phyloP scores from a whole-genome alignment of 176 grass and related monocot genomes.

The Thalia dealbata region DNA sequence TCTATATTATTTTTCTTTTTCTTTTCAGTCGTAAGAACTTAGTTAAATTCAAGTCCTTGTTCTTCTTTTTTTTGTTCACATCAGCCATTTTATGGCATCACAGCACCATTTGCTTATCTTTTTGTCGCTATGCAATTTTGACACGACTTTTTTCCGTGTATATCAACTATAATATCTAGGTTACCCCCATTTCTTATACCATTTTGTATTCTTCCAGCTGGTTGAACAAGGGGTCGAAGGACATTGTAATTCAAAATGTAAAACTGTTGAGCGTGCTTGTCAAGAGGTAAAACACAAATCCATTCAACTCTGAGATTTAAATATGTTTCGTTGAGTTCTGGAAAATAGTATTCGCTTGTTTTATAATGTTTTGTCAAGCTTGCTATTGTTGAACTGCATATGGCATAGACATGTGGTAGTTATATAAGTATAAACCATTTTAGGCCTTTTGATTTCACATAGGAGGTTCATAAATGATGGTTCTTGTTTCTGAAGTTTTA shows the following conservation, averaged over 20 bases:
- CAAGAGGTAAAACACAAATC: conserved; percentile 53
- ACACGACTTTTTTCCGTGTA: neutral
- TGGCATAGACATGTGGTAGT: no score
- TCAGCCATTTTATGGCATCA: neutral
- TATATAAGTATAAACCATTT: neutral
- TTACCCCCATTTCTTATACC: neutral
- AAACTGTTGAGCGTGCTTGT: conserved; percentile 87
- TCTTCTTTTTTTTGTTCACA: neutral
- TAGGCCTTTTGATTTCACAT: neutral
- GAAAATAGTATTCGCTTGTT: neutral
- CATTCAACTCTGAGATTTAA: neutral
- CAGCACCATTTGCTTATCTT: neutral
- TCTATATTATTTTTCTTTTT: neutral
- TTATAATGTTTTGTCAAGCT: neutral
- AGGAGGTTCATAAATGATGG: neutral
- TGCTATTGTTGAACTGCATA: neutral
- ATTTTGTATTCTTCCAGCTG: conserved; percentile 35
- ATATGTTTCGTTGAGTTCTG: neutral
- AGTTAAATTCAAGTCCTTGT: neutral
- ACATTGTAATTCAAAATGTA: conserved; percentile 85
- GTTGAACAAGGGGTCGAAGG: conserved; percentile 90
- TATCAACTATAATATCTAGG: neutral
- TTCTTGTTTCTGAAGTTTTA: neutral
- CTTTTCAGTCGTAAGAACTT: neutral
- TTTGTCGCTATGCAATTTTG: neutral